Percentiles rank a stretch among this genome's conserved stretches.
Evolutionary conservation across 129 eudicot genomes (phyloP).

Genomic region (Erigeron canadensis): DNA sequence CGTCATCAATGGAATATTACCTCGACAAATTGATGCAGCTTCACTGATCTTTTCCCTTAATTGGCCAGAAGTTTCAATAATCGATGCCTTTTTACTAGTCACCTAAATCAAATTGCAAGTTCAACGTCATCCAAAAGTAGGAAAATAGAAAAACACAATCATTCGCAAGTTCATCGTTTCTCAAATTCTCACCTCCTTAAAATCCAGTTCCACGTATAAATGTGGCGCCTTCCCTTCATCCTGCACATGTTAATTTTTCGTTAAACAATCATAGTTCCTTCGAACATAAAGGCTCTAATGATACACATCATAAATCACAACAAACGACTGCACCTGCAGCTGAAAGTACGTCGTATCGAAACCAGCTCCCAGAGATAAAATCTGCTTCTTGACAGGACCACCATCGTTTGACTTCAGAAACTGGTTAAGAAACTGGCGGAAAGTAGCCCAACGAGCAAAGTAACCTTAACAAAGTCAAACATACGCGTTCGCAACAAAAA

Average conservation of each 20-base stretch:
- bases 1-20: conserved; percentile 37
- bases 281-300: neutral
- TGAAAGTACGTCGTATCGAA: conserved; percentile 96
- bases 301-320: conserved; percentile 7
- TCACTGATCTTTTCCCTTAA: conserved; percentile 74
- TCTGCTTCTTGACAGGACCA: conserved; percentile 65
- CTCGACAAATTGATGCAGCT: conserved; percentile 69
- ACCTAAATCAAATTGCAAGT: conserved; percentile 45
- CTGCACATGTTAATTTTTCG: conserved; percentile 40
- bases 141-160: neutral
- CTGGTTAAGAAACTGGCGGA: conserved; percentile 74
- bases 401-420: conserved; percentile 60
- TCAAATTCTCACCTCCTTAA: conserved; percentile 67
- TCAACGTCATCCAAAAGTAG: neutral
- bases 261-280: neutral
- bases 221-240: conserved; percentile 96
- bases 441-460: conserved; percentile 93
- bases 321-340: conserved; percentile 65
- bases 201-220: conserved; percentile 89
- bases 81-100: conserved; percentile 83
- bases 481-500: conserved; percentile 10
- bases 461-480: conserved; percentile 52
- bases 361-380: conserved; percentile 94
- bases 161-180: neutral
- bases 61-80: conserved; percentile 62